Conservation (phyloP, 129 eudicot species). For the Arctium minus region DNA sequence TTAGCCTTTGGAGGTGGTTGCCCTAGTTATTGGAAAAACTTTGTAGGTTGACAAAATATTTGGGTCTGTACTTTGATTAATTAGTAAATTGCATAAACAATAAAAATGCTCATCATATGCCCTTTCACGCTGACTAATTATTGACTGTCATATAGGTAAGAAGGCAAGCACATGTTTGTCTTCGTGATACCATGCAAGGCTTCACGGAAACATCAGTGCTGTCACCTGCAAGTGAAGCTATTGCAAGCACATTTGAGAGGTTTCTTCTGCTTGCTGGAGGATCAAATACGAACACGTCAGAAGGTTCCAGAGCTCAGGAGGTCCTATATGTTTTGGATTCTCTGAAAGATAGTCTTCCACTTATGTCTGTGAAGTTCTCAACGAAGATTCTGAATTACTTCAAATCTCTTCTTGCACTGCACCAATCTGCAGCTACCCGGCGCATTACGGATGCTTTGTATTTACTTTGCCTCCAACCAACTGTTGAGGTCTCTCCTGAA, state of each 20-base stretch:
- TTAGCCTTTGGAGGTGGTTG: neutral
- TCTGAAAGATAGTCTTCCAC: conserved; percentile 69
- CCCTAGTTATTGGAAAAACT: neutral
- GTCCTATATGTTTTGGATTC: conserved; percentile 75
- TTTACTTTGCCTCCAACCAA: conserved; percentile 56
- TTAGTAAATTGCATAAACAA: neutral
- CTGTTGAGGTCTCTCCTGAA: conserved; percentile 67
- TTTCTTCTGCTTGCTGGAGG: conserved; percentile 84
- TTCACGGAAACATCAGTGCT: conserved; percentile 47
- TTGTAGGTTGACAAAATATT: neutral
- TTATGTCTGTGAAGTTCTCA: conserved; percentile 61
- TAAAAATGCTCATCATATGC: neutral
- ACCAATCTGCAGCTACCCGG: conserved; percentile 61
- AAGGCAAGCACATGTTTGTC: conserved; percentile 58
- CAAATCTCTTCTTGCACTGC: conserved; percentile 66
- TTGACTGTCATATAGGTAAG: conserved; percentile 50
- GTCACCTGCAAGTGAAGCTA: conserved; percentile 86
- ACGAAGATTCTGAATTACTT: conserved; percentile 65
- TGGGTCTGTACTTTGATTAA: neutral
- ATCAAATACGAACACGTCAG: conserved; percentile 51
- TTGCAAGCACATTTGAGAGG: conserved; percentile 65
- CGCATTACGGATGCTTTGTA: conserved; percentile 73
- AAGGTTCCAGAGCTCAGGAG: conserved; percentile 79
- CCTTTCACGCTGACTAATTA: neutral
- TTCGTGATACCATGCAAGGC: conserved; percentile 59